phyloP scores from a whole-genome alignment of 371 early-diverging fungal species.

The Mortierella sp. region DNA sequence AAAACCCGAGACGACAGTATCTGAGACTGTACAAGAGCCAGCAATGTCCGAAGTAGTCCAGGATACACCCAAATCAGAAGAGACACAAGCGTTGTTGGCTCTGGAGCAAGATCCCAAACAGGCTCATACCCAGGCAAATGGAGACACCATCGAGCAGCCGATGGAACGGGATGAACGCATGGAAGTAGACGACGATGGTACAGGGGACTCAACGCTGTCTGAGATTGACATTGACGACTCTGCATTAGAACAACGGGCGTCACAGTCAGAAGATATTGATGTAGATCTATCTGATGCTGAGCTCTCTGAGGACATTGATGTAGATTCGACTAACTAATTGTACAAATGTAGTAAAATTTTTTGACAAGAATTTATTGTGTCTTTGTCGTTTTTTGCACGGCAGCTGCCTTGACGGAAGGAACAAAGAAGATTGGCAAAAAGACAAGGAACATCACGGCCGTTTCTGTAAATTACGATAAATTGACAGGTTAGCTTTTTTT shows the following conservation, averaged over 20 bases:
- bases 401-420: constrained; percentile 22
- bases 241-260: neutral
- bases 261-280: constrained; percentile 5
- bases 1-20: neutral
- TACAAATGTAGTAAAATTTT: neutral
- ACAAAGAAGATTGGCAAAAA: constrained; percentile 36
- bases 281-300: constrained; percentile 2
- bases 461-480: constrained; percentile 16
- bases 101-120: neutral
- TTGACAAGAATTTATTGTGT: constrained; percentile 15
- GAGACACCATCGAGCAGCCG: neutral
- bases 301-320: constrained; percentile 7
- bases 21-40: neutral
- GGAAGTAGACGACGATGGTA: neutral
- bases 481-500: neutral
- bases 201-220: neutral
- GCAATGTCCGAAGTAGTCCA: neutral
- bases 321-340: neutral
- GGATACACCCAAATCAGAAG: neutral
- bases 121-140: neutral
- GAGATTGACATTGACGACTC: constrained; percentile 17
- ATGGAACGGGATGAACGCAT: neutral
- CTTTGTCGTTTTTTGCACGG: constrained; percentile 17
- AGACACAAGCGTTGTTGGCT: neutral
- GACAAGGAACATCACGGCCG: constrained; percentile 45